Evolutionary conservation across 768 basidiomycete species (phyloP).

Genomic region (Phylloporus arenicola): DNA sequence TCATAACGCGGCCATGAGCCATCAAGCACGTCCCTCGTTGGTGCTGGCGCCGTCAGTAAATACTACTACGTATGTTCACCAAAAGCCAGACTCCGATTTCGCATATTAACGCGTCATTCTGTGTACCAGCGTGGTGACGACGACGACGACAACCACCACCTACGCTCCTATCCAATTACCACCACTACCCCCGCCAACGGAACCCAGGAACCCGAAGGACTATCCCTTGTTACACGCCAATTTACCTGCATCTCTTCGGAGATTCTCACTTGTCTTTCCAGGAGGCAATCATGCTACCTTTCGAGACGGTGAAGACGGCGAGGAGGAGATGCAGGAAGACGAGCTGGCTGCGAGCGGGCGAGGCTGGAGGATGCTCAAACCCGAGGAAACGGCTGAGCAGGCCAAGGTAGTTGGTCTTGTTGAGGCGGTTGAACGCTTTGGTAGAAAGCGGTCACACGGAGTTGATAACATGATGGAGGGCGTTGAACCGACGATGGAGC

Average conservation of each 20-base stretch:
- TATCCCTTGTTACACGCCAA: conserved; percentile 75
- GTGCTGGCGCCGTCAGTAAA: conserved; percentile 77
- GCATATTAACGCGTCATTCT: conserved; percentile 20
- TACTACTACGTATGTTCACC: conserved; percentile 66
- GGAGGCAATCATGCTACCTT: conserved; percentile 78
- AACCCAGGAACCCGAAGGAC: conserved; percentile 71
- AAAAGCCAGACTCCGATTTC: neutral
- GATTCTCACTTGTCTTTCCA: conserved; percentile 76
- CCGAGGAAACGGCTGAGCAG: conserved; percentile 51
- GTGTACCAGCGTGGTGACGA: conserved; percentile 69
- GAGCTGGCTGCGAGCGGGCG: conserved; percentile 57
- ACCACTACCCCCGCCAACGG: conserved; percentile 60
- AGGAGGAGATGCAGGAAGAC: conserved; percentile 67
- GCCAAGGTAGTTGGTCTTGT: conserved; percentile 55
- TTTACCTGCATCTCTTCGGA: conserved; percentile 66
- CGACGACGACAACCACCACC: conserved; percentile 85
- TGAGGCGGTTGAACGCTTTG: conserved; percentile 82
- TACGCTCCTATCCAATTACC: conserved; percentile 87
- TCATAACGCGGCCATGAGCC: conserved; percentile 47
- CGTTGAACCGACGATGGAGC: conserved; percentile 52
- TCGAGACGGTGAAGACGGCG: conserved; percentile 59
- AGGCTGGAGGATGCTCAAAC: conserved; percentile 73
- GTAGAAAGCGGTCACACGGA: conserved; percentile 51
- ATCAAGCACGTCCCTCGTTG: conserved; percentile 59
- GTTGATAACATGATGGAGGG: conserved; percentile 67